These are phyloP conservation scores for Amanita phalloides DNA, from an alignment of 768 basidiomycete species.

Conservation along the genomic window DNA sequence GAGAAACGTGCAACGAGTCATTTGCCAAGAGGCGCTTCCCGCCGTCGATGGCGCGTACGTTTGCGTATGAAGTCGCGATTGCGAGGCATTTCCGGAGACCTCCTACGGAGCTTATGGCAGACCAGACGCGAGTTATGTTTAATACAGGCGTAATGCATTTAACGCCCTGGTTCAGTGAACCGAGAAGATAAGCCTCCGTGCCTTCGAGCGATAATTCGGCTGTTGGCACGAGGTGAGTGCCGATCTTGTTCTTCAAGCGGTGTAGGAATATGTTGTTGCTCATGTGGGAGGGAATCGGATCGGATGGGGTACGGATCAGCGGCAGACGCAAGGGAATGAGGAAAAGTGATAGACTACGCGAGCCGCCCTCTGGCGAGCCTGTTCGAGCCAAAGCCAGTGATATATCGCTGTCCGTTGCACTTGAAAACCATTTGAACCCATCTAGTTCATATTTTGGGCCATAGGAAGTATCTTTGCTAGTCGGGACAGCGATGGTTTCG, in stretches of 20 bases:
- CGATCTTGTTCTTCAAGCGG: slow-evolving; percentile 70
- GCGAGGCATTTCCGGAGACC: slow-evolving; percentile 50
- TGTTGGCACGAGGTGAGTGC: slow-evolving; percentile 65
- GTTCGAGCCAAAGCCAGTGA: slow-evolving; percentile 69
- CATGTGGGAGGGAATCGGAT: slow-evolving; percentile 30
- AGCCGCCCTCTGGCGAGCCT: slow-evolving; percentile 41
- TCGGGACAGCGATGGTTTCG: slow-evolving; percentile 47
- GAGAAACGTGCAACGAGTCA: slow-evolving; percentile 50
- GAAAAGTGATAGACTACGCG: slow-evolving; percentile 64
- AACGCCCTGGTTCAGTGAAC: slow-evolving; percentile 47
- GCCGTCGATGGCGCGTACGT: slow-evolving; percentile 43
- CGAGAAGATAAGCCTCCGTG: slow-evolving; percentile 54
- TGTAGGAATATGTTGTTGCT: slow-evolving; percentile 64
- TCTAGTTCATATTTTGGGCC: slow-evolving; percentile 48
- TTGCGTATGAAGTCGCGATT: slow-evolving; percentile 55
- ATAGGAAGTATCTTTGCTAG: slow-evolving; percentile 21
- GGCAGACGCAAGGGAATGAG: slow-evolving; percentile 56
- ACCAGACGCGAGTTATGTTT: slow-evolving; percentile 70
- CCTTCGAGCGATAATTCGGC: slow-evolving; percentile 59
- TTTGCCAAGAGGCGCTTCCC: slow-evolving; percentile 41
- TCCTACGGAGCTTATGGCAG: slow-evolving; percentile 44
- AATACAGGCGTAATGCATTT: slow-evolving; percentile 60
- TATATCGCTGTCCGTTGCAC: slow-evolving; percentile 68
- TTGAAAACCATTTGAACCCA: slow-evolving; percentile 81
- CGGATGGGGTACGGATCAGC: slow-evolving; percentile 29